phyloP scores from a whole-genome alignment of 2,329 filamentous ascomycete genomes.

The Ophiocordyceps camponoti-rufipedis region DNA sequence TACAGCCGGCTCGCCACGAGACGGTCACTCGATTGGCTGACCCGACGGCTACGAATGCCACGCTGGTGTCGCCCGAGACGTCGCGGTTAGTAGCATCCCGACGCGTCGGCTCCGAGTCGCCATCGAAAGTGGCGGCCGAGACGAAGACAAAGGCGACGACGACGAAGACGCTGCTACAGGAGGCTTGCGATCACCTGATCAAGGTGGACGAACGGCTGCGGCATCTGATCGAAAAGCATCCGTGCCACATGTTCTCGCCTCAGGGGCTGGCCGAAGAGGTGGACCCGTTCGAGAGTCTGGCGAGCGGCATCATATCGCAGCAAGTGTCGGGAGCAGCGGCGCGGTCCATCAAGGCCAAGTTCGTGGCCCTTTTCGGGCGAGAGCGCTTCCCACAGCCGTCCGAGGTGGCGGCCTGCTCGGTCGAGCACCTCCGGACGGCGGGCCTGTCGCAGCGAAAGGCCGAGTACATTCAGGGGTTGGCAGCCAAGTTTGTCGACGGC shows the following conservation, averaged over 20 bases:
- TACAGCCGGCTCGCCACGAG: conserved; percentile 7
- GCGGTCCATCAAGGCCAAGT: conserved; percentile 72
- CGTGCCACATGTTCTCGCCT: conserved; percentile 63
- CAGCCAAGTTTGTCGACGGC: conserved; percentile 58
- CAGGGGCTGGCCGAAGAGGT: conserved; percentile 69
- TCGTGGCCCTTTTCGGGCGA: conserved; percentile 51
- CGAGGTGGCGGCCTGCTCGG: conserved; percentile 43
- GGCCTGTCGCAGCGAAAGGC: conserved; percentile 89
- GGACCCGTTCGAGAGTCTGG: conserved; percentile 72
- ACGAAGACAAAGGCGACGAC: conserved; percentile 46
- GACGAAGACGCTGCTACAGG: conserved; percentile 51
- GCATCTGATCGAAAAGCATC: conserved; percentile 52
- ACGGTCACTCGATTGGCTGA: conserved; percentile 38
- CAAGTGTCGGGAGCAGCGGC: conserved; percentile 91
- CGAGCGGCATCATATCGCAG: conserved; percentile 83
- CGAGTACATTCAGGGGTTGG: conserved; percentile 79
- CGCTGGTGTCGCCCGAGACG: conserved; percentile 52
- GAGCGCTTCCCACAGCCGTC: conserved; percentile 56
- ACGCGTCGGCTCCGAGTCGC: conserved; percentile 24
- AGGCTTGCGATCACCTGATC: conserved; percentile 60
- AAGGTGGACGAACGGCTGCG: conserved; percentile 54
- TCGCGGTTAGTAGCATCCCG: conserved; percentile 41
- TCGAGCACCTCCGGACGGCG: conserved; percentile 59
- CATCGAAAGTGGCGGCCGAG: conserved; percentile 18
- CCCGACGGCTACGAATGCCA: conserved; percentile 48